Evolutionary conservation across 2,329 filamentous ascomycete species (phyloP), one percentile per base, ranked within the genome.

Genomic region (Thermoascus crustaceus): DNA sequence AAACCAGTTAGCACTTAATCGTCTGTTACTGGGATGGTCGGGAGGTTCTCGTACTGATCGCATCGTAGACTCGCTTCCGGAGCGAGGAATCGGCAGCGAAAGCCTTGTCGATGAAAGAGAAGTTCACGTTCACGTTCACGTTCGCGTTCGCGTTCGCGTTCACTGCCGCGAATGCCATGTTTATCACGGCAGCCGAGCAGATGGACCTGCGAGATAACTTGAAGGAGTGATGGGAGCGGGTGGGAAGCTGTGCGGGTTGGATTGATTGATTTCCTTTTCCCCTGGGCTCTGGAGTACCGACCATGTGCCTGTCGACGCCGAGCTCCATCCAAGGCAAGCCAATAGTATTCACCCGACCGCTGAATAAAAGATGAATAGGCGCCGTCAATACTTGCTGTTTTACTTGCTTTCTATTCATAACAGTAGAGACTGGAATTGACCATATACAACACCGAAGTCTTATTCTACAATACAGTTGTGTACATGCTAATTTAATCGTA

Each of bases 21-120:
- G 6, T 29, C 18, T 32, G 20, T 21, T 16, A 18, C 8, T 10
- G 23, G 16, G n/a, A 38, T 38, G 31, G 39, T n/a, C n/a, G 36
- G 37, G 35, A 35, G 34, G 23, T 37, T 39, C 44, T 52, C 60
- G 43, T 47, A 66, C 62, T 53, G 48, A 65, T 63, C 44, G 62
- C 62, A 48, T 63, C 58, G 45, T 62, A 63, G 38, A 66, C 53
- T 45, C 60, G 54, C 49, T 61, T 60, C 40, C 56, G 61, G 21
- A 66, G 41, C 21, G 53, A 50, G 21, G 53, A 52, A 44, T 64
- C 56, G 29, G 53, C 53, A 34, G 55, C 60, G 40, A 66, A 65
- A 18, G 60, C 62, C 45, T 58, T 54, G 42, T 64, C 59, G 45
- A 66, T 64, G 26, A 49, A 43, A 29, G 52, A 42, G 30, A 55